Percentiles rank a stretch among this genome's conserved stretches.
Conservation (phyloP, 176 grass and related monocot genomes). For the Rhynchospora tenuis region DNA sequence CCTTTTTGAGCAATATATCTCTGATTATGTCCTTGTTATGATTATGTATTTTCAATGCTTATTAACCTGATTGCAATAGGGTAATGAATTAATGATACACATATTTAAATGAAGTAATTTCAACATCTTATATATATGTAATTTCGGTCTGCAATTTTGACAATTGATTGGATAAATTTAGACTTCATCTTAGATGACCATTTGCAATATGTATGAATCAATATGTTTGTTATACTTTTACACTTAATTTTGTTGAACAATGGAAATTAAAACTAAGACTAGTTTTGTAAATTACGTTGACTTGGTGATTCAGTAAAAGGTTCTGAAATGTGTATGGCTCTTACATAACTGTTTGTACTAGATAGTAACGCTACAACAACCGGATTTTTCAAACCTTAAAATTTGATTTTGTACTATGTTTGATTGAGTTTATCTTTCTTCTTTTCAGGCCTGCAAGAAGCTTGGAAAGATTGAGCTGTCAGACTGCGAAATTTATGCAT, state of each 20-base stretch:
- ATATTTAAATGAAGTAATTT: neutral
- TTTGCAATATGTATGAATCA: neutral
- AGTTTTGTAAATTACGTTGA: neutral
- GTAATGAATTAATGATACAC: no score
- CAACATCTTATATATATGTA: neutral
- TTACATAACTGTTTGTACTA: neutral
- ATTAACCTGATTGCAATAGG: no score
- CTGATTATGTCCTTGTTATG: no score
- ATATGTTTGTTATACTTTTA: neutral
- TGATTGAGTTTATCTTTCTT: neutral
- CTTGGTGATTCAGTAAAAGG: neutral
- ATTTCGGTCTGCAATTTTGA: neutral
- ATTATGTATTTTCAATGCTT: no score
- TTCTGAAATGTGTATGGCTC: constrained; percentile 10
- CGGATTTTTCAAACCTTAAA: neutral
- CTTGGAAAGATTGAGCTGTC: constrained; percentile 91
- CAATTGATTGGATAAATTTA: neutral
- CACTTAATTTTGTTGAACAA: neutral
- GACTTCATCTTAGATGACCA: neutral
- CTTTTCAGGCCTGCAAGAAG: constrained; percentile 75
- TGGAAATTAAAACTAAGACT: neutral
- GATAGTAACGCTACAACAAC: neutral
- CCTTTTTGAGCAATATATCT: no score
- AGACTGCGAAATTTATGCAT: constrained; percentile 92
- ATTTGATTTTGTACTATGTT: neutral